These are phyloP conservation scores for Blastobotrys attinorum DNA, from an alignment of 805 yeast genomes.

Conservation along the genomic window DNA sequence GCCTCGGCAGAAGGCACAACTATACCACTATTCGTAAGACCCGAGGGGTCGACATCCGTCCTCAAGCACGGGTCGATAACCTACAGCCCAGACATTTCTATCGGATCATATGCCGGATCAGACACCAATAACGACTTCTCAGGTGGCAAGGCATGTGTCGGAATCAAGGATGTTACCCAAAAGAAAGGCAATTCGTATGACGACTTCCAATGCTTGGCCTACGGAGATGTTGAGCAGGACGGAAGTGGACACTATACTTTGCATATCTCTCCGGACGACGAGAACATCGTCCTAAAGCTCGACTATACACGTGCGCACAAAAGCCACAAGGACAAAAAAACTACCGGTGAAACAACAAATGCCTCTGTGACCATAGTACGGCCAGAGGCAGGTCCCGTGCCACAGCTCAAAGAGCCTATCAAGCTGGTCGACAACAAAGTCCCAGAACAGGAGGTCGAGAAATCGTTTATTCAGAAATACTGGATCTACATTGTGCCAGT, in stretches of 20 bases:
- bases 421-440: conserved; percentile 22
- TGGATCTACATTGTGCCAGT: conserved; percentile 25
- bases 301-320: conserved; percentile 11
- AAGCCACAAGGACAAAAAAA: too few relatives aligned
- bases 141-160: conserved; percentile 1
- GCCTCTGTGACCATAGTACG: background rate
- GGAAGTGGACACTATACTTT: background rate
- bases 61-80: background rate
- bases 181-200: too few relatives aligned
- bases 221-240: background rate
- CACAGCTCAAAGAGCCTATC: conserved; percentile 17
- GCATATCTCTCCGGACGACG: conserved; percentile 1
- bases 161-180: background rate
- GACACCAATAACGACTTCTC: background rate
- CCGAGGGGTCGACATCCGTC: background rate
- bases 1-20: too few relatives aligned
- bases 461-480: conserved; percentile 24
- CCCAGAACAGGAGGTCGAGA: conserved; percentile 16
- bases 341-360: background rate
- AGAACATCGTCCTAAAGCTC: conserved; percentile 2
- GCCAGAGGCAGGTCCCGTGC: conserved; percentile 15
- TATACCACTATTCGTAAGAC: background rate
- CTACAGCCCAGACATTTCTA: background rate
- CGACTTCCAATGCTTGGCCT: background rate
- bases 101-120: background rate